Percentiles rank a stretch among this genome's conserved stretches.
Conservation (phyloP, 257 asterid genomes). For the Leonotis leonurus region DNA sequence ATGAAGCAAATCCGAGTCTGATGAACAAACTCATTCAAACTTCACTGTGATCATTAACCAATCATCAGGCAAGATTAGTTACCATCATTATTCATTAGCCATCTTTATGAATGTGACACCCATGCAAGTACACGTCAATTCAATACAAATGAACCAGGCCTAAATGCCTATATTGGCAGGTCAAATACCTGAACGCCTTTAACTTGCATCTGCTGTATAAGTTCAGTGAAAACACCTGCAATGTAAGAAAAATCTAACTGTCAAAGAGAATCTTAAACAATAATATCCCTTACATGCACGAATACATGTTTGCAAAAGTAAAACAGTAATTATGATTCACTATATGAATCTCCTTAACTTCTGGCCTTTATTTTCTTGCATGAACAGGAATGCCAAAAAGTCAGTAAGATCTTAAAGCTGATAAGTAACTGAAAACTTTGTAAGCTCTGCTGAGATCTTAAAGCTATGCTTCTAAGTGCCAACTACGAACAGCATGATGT, state of each 20-base stretch:
- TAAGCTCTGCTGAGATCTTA: no score
- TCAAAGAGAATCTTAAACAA: no score
- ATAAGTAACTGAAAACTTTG: no score
- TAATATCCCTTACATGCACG: no score
- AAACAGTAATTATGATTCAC: no score
- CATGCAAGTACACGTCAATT: not conserved
- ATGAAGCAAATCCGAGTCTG: not conserved
- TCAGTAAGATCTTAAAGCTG: no score
- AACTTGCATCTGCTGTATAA: slow-evolving; percentile 97
- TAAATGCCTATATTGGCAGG: slow-evolving; percentile 1
- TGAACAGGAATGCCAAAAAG: no score
- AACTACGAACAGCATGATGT: no score
- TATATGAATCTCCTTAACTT: no score
- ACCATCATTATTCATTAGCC: not conserved
- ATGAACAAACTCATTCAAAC: not conserved
- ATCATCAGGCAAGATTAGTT: not conserved
- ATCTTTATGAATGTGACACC: not conserved
- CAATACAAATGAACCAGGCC: slow-evolving; percentile 1
- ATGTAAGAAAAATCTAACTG: slow-evolving; percentile 21
- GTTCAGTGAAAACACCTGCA: slow-evolving; percentile 98
- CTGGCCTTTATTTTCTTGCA: no score
- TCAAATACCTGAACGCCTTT: slow-evolving; percentile 92
- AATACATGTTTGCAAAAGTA: no score
- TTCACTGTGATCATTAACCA: not conserved
- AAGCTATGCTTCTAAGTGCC: no score